These are phyloP conservation scores for Boletus rubescentipes DNA, from an alignment of 768 basidiomycete genomes.

Conservation along the genomic window DNA sequence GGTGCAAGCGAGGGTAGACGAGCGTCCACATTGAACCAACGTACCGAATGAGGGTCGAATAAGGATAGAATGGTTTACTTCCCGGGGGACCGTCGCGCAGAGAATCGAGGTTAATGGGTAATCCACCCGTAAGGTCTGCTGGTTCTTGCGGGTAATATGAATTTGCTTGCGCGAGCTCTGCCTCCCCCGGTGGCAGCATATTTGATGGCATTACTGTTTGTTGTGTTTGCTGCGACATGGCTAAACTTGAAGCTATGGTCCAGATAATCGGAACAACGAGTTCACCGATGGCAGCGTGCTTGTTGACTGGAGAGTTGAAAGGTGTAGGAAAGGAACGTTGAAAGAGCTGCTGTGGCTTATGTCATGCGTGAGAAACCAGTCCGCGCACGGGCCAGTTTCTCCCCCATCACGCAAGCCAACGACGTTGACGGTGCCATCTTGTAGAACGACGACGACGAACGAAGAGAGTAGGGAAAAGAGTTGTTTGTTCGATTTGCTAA, in stretches of 20 bases:
- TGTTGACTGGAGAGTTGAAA: slow-evolving; percentile 25
- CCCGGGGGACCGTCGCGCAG: slow-evolving; percentile 85
- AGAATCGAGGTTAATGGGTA: slow-evolving; percentile 85
- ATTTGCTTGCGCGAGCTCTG: slow-evolving; percentile 52
- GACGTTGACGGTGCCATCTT: slow-evolving; percentile 18
- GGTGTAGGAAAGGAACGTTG: slow-evolving; percentile 33
- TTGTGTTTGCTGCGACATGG: slow-evolving; percentile 52
- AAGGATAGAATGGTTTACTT: slow-evolving; percentile 88
- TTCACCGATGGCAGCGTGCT: slow-evolving; percentile 20
- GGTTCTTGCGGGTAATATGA: slow-evolving; percentile 75
- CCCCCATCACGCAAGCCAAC: slow-evolving; percentile 25
- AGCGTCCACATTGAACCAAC: slow-evolving; percentile 27
- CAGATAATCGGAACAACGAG: slow-evolving; percentile 11
- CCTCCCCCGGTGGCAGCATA: slow-evolving; percentile 52
- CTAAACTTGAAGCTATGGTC: not conserved
- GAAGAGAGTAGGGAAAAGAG: slow-evolving; percentile 33
- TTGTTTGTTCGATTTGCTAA: slow-evolving; percentile 53
- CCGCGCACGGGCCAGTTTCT: slow-evolving; percentile 57
- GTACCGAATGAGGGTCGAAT: slow-evolving; percentile 86
- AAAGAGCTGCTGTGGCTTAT: slow-evolving; percentile 56
- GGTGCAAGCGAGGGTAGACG: not conserved
- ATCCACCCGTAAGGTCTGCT: slow-evolving; percentile 77
- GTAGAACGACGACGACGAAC: slow-evolving; percentile 30
- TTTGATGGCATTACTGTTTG: slow-evolving; percentile 62
- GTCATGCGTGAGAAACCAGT: slow-evolving; percentile 40